phyloP scores from a whole-genome alignment of 2,329 filamentous ascomycete genomes.

The Aspergillus niger region DNA sequence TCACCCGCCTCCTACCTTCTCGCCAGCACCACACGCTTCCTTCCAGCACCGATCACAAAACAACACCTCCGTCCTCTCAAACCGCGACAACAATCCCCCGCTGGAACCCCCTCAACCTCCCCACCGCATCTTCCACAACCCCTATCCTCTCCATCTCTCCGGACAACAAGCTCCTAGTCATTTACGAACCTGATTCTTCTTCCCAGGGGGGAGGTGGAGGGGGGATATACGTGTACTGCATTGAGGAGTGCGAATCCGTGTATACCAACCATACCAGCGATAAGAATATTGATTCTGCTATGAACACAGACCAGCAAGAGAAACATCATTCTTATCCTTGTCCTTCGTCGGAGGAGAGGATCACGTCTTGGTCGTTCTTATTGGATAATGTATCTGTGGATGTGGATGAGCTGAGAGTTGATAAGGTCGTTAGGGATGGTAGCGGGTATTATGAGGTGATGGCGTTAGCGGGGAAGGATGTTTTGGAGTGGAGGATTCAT shows the following conservation, averaged over 20 bases:
- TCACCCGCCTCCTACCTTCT: constrained; percentile 17
- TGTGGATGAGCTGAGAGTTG: not conserved
- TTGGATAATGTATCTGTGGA: not conserved
- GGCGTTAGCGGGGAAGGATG: not conserved
- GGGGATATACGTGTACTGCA: constrained; percentile 16
- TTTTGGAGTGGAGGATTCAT: constrained; percentile 8
- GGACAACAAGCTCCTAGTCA: constrained; percentile 19
- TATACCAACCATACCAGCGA: not conserved
- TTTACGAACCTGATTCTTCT: constrained; percentile 20
- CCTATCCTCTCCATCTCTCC: constrained; percentile 19
- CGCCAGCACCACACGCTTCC: constrained; percentile 2
- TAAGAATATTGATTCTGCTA: too few species aligned
- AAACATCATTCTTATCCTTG: not conserved
- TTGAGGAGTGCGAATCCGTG: constrained; percentile 8
- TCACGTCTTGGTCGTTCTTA: constrained; percentile 6
- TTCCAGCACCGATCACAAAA: not conserved
- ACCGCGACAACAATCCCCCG: constrained; percentile 3
- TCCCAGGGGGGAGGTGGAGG: too few species aligned
- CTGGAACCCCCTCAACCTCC: constrained; percentile 21
- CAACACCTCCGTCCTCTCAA: constrained; percentile 7
- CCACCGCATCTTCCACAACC: constrained; percentile 14
- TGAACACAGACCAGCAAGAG: not conserved
- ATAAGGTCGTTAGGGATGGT: not conserved
- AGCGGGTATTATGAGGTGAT: not conserved
- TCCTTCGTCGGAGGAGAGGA: not conserved